phyloP scores from a whole-genome alignment of 176 grass and related monocot genomes.

The Triticum monococcum region DNA sequence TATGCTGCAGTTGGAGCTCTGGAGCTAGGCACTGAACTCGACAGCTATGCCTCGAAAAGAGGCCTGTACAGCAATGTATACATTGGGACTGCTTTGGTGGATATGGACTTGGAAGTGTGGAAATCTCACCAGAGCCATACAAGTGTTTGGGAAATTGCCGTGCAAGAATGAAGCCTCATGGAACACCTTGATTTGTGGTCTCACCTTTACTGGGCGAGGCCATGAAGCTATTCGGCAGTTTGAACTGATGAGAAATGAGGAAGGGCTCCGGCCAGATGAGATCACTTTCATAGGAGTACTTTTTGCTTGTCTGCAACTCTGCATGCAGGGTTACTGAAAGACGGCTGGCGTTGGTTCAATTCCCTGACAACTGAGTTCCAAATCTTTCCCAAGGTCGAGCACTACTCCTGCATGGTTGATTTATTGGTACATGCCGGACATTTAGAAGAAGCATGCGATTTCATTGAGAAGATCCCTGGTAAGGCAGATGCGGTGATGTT shows the following conservation, averaged over 20 bases:
- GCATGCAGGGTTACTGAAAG: no score
- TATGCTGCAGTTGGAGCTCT: constrained; percentile 65
- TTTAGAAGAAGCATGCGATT: no score
- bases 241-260: constrained; percentile 50
- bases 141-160: constrained; percentile 58
- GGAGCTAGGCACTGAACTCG: constrained; percentile 58
- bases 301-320: no score
- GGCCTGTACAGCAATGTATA: constrained; percentile 67
- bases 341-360: no score
- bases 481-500: no score
- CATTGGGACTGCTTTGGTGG: constrained; percentile 75
- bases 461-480: no score
- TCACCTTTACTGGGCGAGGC: background rate
- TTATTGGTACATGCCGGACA: no score
- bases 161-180: constrained; percentile 72
- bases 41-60: constrained; percentile 44
- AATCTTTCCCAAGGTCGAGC: no score
- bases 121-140: background rate
- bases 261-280: no score
- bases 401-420: no score
- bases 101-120: constrained; percentile 85
- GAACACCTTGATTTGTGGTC: constrained; percentile 78
- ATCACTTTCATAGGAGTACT: no score
- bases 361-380: no score
- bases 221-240: constrained; percentile 59